phyloP scores from a whole-genome alignment of 441 rosid genomes.

The Erysimum cheiri region DNA sequence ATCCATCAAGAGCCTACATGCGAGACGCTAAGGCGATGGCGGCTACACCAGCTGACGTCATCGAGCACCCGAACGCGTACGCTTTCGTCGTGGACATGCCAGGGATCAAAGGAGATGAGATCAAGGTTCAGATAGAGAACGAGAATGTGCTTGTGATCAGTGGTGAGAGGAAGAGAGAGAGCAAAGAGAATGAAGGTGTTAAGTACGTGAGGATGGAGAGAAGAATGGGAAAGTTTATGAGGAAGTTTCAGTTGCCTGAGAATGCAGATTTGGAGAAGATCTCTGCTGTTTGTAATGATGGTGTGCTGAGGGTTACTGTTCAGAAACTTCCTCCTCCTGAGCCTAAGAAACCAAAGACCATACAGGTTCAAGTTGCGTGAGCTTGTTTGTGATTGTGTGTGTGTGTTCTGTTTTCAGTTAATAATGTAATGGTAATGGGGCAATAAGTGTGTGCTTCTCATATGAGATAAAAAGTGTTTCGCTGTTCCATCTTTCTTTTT shows the following conservation, averaged over 20 bases:
- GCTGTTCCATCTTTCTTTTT: not conserved
- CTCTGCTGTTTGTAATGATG: slow-evolving; percentile 74
- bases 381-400: not conserved
- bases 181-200: slow-evolving; percentile 49
- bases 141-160: slow-evolving; percentile 54
- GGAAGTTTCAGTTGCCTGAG: slow-evolving; percentile 80
- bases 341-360: slow-evolving; percentile 79
- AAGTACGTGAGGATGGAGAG: slow-evolving; percentile 90
- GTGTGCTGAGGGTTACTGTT: slow-evolving; percentile 76
- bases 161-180: slow-evolving; percentile 50
- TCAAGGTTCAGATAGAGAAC: slow-evolving; percentile 57
- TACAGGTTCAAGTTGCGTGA: slow-evolving; percentile 79
- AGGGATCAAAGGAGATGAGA: slow-evolving; percentile 53
- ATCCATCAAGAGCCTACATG: slow-evolving; percentile 55
- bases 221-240: slow-evolving; percentile 80
- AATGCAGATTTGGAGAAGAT: slow-evolving; percentile 71
- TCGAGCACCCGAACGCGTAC: slow-evolving; percentile 52
- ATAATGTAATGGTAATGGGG: not conserved
- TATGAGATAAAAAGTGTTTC: not conserved
- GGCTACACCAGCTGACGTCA: slow-evolving; percentile 67
- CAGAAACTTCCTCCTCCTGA: slow-evolving; percentile 85
- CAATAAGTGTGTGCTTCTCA: not conserved
- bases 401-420: not conserved
- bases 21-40: slow-evolving; percentile 72
- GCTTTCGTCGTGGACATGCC: slow-evolving; percentile 74